A percentile compares a stretch with the other conserved stretches of the same genome.
Evolutionary conservation across 192 early-diverging fungal species (phyloP).

Genomic region (Linnemannia hyalina): DNA sequence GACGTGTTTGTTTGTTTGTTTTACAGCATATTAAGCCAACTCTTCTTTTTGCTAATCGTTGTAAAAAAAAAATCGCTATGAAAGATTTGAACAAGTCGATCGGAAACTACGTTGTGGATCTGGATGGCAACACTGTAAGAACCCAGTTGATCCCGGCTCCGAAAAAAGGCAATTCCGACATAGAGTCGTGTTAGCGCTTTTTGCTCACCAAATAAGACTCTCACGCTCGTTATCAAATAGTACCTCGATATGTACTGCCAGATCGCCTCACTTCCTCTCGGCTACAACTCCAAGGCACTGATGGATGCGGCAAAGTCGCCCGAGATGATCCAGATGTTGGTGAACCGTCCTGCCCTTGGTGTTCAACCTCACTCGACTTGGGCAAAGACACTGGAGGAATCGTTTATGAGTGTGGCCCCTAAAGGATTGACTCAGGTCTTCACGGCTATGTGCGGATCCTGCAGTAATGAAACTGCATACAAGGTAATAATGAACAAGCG

Average conservation of each 20-base stretch:
- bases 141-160: background rate
- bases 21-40: background rate
- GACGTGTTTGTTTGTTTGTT: background rate
- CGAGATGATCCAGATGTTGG: conserved; percentile 73
- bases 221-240: conserved; percentile 9
- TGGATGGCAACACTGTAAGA: conserved; percentile 75
- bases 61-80: background rate
- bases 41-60: conserved; percentile 1
- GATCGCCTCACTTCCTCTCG: conserved; percentile 80
- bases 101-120: conserved; percentile 82
- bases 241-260: conserved; percentile 78
- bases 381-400: conserved; percentile 67
- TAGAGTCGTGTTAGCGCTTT: too few relatives aligned
- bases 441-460: conserved; percentile 80
- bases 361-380: conserved; percentile 75
- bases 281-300: conserved; percentile 77
- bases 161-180: background rate
- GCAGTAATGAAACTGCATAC: conserved; percentile 81
- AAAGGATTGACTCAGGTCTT: conserved; percentile 78
- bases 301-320: conserved; percentile 63
- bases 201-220: background rate
- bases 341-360: conserved; percentile 76
- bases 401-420: conserved; percentile 78
- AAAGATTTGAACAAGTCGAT: conserved; percentile 73
- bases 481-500: conserved; percentile 54